Evolutionary conservation across 208 protist species (phyloP).

Genomic region (Leishmania martiniquensis): DNA sequence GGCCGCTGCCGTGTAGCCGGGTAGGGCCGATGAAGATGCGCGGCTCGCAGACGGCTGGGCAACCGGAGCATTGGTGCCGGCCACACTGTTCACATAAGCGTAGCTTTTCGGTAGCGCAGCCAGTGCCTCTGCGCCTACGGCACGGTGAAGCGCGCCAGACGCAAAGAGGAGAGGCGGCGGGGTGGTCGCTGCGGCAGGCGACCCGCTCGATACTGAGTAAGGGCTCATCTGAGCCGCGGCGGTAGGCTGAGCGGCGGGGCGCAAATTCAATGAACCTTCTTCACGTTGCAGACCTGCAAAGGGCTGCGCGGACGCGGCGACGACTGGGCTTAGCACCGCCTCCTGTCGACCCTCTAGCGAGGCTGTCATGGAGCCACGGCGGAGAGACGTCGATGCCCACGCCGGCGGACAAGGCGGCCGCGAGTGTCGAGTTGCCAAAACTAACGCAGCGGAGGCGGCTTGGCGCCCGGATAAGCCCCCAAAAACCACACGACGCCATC

Average conservation of each 20-base stretch:
- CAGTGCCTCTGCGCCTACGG: not conserved
- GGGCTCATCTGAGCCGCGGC: not conserved
- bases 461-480: not conserved
- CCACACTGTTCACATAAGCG: conserved; percentile 15
- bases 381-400: conserved; percentile 9
- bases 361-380: not conserved
- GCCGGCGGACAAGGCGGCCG: conserved; percentile 14
- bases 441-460: not conserved
- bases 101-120: conserved; percentile 13
- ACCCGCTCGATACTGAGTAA: not conserved
- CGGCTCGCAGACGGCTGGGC: not conserved
- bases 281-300: not conserved
- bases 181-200: not conserved
- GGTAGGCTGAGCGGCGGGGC: not conserved
- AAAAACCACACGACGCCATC: conserved; percentile 14
- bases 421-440: not conserved
- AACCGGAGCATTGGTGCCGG: not conserved
- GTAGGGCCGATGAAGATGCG: not conserved
- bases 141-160: conserved; percentile 4
- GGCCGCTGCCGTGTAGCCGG: not conserved
- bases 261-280: not conserved
- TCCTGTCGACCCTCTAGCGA: not conserved
- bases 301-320: not conserved
- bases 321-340: not conserved
- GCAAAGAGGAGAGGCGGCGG: not conserved